Conservation (phyloP, 1,284 basidiomycete genomes). For the Hypsizygus ulmarius region DNA sequence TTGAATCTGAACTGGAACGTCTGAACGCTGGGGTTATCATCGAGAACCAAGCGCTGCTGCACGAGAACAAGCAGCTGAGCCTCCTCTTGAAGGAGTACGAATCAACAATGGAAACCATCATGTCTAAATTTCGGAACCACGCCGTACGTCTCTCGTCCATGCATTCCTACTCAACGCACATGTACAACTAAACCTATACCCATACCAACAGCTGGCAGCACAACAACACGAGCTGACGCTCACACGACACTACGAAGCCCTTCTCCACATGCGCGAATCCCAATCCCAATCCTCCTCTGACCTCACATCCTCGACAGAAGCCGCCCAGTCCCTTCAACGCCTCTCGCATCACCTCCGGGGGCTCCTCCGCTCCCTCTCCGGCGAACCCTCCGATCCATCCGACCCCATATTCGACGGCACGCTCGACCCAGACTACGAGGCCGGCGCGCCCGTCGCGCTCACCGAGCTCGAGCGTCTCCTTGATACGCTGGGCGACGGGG, state of each 20-base stretch:
- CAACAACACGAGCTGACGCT: conserved; percentile 90
- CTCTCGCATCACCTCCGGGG: conserved; percentile 71
- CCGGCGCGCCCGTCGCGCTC: conserved; percentile 28
- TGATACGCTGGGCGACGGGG: conserved; percentile 37
- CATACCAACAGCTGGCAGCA: conserved; percentile 63
- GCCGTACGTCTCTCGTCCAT: conserved; percentile 58
- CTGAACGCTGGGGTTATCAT: conserved; percentile 87
- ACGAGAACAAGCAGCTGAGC: conserved; percentile 94
- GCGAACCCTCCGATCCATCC: conserved; percentile 51
- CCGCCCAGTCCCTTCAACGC: conserved; percentile 59
- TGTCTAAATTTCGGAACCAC: conserved; percentile 93
- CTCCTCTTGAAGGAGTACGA: conserved; percentile 93
- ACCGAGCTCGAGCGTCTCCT: conserved; percentile 43
- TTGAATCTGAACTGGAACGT: conserved; percentile 91
- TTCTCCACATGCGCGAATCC: conserved; percentile 75
- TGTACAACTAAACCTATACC: neutral
- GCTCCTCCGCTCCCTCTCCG: conserved; percentile 70
- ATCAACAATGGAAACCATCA: conserved; percentile 91
- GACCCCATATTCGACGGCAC: conserved; percentile 30
- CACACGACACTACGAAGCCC: conserved; percentile 86
- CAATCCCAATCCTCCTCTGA: conserved; percentile 58
- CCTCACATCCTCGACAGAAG: conserved; percentile 55
- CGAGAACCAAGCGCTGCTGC: conserved; percentile 88
- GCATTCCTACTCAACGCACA: neutral
- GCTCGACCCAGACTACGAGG: conserved; percentile 35